These are phyloP conservation scores for Acidiella bohemica DNA, from an alignment of 495 filamentous ascomycete species.

Conservation along the genomic window DNA sequence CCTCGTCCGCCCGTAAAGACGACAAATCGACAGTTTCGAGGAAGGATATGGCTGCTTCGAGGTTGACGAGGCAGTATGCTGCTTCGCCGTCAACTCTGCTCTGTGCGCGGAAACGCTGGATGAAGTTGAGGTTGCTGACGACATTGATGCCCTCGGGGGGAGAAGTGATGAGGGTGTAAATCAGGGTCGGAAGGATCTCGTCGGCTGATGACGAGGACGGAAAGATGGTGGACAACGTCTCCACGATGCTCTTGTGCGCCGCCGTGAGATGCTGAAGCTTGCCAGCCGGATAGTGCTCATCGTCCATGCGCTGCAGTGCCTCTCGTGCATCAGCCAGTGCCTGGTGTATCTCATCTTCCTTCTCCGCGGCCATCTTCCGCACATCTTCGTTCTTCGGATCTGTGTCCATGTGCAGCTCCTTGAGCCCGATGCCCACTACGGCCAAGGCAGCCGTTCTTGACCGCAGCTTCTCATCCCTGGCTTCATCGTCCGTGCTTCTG, in stretches of 20 bases:
- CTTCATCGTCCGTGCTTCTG: slow-evolving; percentile 82
- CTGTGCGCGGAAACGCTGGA: slow-evolving; percentile 80
- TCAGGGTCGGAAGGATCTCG: slow-evolving; percentile 90
- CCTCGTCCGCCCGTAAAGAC: slow-evolving; percentile 74
- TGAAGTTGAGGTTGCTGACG: slow-evolving; percentile 86
- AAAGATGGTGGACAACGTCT: slow-evolving; percentile 57
- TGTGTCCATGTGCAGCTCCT: slow-evolving; percentile 73
- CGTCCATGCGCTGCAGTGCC: slow-evolving; percentile 68
- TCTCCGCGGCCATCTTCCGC: slow-evolving; percentile 38
- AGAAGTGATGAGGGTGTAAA: slow-evolving; percentile 85
- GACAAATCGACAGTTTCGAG: slow-evolving; percentile 95
- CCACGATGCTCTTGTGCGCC: slow-evolving; percentile 87
- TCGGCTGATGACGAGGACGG: slow-evolving; percentile 91
- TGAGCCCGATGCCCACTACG: slow-evolving; percentile 77
- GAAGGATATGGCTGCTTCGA: slow-evolving; percentile 90
- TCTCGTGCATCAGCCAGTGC: slow-evolving; percentile 62
- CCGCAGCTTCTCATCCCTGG: slow-evolving; percentile 83
- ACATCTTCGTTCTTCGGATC: slow-evolving; percentile 34
- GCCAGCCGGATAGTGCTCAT: slow-evolving; percentile 72
- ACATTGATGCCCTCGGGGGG: slow-evolving; percentile 75
- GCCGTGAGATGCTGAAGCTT: slow-evolving; percentile 83
- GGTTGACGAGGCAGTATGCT: slow-evolving; percentile 90
- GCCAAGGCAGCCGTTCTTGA: slow-evolving; percentile 87
- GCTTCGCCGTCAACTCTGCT: slow-evolving; percentile 82
- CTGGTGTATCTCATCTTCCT: slow-evolving; percentile 55